These are phyloP conservation scores for Irpex sp. DNA, from an alignment of 1,284 basidiomycete species.

Conservation along the genomic window DNA sequence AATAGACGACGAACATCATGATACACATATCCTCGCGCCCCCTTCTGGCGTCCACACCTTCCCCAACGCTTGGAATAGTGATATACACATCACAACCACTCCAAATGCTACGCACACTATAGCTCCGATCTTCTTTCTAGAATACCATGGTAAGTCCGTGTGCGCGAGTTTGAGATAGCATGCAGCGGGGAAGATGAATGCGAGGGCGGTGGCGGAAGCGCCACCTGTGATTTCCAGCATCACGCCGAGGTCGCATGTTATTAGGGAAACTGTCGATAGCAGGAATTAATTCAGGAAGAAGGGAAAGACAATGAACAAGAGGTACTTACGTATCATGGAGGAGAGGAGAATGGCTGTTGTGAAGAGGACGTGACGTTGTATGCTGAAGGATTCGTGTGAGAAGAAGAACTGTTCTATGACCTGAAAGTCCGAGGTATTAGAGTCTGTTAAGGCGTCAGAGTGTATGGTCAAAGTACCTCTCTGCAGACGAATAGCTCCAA, in stretches of 20 bases:
- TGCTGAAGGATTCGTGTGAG: conserved; percentile 76
- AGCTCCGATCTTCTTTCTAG: conserved; percentile 72
- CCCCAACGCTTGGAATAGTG: conserved; percentile 67
- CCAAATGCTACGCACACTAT: conserved; percentile 76
- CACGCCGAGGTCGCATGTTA: conserved; percentile 95
- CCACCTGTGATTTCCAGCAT: conserved; percentile 98
- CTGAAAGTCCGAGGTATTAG: conserved; percentile 34
- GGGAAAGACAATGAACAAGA: background rate
- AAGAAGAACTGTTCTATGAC: conserved; percentile 94
- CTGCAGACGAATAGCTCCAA: conserved; percentile 93
- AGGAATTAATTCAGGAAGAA: background rate
- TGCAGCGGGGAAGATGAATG: conserved; percentile 90
- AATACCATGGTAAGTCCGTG: conserved; percentile 57
- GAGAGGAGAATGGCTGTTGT: conserved; percentile 83
- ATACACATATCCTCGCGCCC: conserved; percentile 63
- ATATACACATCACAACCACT: conserved; percentile 73
- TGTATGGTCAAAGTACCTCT: conserved; percentile 52
- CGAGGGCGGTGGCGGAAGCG: conserved; percentile 89
- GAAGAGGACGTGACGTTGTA: conserved; percentile 86
- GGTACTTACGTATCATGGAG: conserved; percentile 74
- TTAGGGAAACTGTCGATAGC: conserved; percentile 66
- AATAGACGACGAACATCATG: background rate
- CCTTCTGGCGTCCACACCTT: conserved; percentile 77
- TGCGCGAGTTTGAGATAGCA: conserved; percentile 80
- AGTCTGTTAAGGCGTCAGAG: background rate